Base-by-base conservation (phyloP, 495 filamentous ascomycete genomes). In the Penicillium flavigenum region DNA sequence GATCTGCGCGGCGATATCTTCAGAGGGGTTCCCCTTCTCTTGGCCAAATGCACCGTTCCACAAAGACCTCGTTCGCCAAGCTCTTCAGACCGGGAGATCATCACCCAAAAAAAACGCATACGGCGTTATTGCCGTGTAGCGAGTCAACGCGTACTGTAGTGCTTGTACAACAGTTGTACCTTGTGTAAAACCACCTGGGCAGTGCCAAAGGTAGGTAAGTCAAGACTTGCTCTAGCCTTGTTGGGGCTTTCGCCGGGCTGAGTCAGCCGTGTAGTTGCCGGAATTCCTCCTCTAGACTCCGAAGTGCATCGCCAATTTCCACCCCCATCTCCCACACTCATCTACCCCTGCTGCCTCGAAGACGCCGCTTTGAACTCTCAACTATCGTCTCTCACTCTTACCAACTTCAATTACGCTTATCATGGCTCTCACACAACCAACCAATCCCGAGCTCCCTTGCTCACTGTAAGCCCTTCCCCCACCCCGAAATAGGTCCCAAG, bases 381-480 rank as follows among this genome's bases (percentile, higher is more conserved):
- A 7, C 22, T 12, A 20, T 22, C 22, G 12, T 12, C 19, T 11
- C 39, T 12, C 4, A 17, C 22, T 56, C 11, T 39, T 17, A 8
- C n/a, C n/a, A 22, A 32, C 20, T 17, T 10, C 42, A 7, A 19
- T 19, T 56, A 29, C 22, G 26, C 10, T 20, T 31, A 59, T 16
- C 17, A 67, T 67, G 63, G 59, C 61, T 57, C 50, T 68, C 56
- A n/a, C 63, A 61, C 51, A 74, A 66, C 58, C 50, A 48, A 54
- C 68, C 24, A 77, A 83, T 51, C 67, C 72, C 32, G 79, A 83
- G 29, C 91, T 91, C 54, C 88, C 88, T 24, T 90, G 85, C 76
- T 82, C 83, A 38, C 67, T 94, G 89, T 91, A 79, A 56, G 82
- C 17, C 41, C 29, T 51, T 10, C 48, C 44, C 36, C 57, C 60